Base-by-base conservation (phyloP, 352 stramenopile species). In the Globisporangium barbulae region DNA sequence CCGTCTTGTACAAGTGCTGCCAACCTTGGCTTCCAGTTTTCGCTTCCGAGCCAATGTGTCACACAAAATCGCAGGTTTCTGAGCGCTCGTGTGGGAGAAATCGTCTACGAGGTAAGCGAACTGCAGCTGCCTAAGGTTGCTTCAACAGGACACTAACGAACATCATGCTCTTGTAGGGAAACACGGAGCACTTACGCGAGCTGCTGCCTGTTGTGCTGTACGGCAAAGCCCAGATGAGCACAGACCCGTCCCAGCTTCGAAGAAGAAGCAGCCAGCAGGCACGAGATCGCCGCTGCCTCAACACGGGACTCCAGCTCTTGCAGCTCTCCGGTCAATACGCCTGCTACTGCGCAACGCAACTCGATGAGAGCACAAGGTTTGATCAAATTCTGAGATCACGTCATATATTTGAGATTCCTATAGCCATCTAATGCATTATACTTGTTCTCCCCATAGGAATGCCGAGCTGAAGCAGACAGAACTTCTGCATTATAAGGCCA, bases 271-370 rank as follows among this genome's bases (percentile, higher is more conserved):
- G 37, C 2, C 25, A 53, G 19, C 45, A 53, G 19, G 3, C 35
- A 35, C 21, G 28, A 19, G 56, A 44, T 48, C 55, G n/a, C 5
- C 66, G 28, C 22, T 39, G 17, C 44, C 31, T 65, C 10, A 47
- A 49, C 8, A 81, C 76, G 60, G 67, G 68, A 4, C 57, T 84
- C 7, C 44, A 69, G 41, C 33, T 91, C 12, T 69, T 90, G 1
- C 83, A 91, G 54, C 57, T 91, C 30, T 76, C 83, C 2, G 89
- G 81, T 19, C 83, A 91, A 57, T 91, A 91, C 55, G 67, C 77
- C n/a, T 59, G 63, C 17, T 70, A 85, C 48, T 89, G 75, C 33
- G 60, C 73, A 5, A 50, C 68, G 2, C 44, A 65, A 9, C 67
- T 91, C 7, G 61, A 85, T 12, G 59, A 59, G 28, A 59, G 76